Percentiles rank a stretch among this genome's conserved stretches.
Evolutionary conservation across 495 filamentous ascomycete species (phyloP).

Genomic region (Mytilinidion resinicola): DNA sequence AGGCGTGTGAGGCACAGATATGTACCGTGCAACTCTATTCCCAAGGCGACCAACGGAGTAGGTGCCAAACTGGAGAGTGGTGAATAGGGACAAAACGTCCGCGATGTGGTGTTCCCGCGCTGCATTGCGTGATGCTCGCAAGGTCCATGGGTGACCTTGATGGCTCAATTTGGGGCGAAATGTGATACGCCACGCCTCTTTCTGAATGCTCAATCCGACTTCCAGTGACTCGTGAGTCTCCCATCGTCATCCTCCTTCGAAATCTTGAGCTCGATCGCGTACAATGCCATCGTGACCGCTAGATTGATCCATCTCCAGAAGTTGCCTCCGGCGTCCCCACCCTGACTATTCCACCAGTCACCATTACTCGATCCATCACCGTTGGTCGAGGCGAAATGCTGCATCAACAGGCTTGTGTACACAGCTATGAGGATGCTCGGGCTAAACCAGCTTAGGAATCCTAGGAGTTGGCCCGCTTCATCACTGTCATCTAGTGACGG

Average conservation of each 20-base stretch:
- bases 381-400: constrained; percentile 68
- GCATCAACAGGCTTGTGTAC: constrained; percentile 93
- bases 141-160: no score
- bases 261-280: constrained; percentile 80
- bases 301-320: constrained; percentile 92
- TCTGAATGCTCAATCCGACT: constrained; percentile 61
- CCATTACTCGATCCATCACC: constrained; percentile 50
- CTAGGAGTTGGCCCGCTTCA: constrained; percentile 68
- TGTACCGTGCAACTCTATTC: no score
- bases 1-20: no score
- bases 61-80: no score
- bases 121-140: no score
- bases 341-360: constrained; percentile 81
- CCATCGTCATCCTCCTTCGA: constrained; percentile 69
- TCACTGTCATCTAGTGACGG: constrained; percentile 79
- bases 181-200: background rate
- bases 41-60: no score
- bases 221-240: constrained; percentile 75
- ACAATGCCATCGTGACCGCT: constrained; percentile 76
- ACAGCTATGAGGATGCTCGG: constrained; percentile 89
- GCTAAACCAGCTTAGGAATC: constrained; percentile 82
- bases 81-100: no score
- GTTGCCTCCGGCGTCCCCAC: constrained; percentile 71
- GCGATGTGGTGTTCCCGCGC: no score
- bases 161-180: no score